A percentile compares a stretch with the other conserved stretches of the same genome.
phyloP scores from a whole-genome alignment of 805 yeast species.

The Huiozyma sinensis region DNA sequence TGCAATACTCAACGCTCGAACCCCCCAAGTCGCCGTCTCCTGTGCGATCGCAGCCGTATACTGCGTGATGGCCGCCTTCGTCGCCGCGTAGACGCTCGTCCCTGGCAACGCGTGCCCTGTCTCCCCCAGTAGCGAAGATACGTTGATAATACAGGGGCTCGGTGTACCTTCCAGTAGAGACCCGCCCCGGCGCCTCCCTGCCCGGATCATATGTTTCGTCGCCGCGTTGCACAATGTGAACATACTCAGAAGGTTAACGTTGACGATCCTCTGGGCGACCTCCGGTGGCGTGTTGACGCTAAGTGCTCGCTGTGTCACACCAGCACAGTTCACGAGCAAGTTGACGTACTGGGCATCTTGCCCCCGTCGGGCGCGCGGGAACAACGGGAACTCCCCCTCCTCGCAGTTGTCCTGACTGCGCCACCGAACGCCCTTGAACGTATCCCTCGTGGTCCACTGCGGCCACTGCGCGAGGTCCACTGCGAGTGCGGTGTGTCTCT shows the following conservation, averaged over 20 bases:
- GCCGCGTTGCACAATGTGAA: conserved; percentile 17
- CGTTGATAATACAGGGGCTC: conserved; percentile 17
- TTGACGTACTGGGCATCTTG: conserved; percentile 8
- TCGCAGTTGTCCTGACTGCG: background rate
- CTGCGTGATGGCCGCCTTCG: conserved; percentile 23
- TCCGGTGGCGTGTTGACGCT: conserved; percentile 12
- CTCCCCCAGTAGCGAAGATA: conserved; percentile 21
- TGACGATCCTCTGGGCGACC: conserved; percentile 14
- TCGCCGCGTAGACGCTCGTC: conserved; percentile 24
- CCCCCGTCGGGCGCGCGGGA: background rate
- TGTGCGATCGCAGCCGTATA: conserved; percentile 16
- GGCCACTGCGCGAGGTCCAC: conserved; percentile 24
- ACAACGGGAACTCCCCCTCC: background rate
- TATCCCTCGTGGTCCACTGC: conserved; percentile 10
- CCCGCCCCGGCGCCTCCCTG: background rate
- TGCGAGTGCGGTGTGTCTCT: conserved; percentile 19
- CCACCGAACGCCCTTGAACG: conserved; percentile 7
- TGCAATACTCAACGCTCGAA: conserved; percentile 9
- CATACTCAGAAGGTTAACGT: conserved; percentile 20
- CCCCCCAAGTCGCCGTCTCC: conserved; percentile 15
- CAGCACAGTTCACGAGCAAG: conserved; percentile 25
- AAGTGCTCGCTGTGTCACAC: conserved; percentile 20
- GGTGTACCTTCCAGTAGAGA: background rate
- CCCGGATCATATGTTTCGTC: conserved; percentile 13
- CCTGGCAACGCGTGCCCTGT: conserved; percentile 14